Evolutionary conservation across 371 early-diverging fungal genomes (phyloP).

Genomic region (Dentiscutata heterogama): DNA sequence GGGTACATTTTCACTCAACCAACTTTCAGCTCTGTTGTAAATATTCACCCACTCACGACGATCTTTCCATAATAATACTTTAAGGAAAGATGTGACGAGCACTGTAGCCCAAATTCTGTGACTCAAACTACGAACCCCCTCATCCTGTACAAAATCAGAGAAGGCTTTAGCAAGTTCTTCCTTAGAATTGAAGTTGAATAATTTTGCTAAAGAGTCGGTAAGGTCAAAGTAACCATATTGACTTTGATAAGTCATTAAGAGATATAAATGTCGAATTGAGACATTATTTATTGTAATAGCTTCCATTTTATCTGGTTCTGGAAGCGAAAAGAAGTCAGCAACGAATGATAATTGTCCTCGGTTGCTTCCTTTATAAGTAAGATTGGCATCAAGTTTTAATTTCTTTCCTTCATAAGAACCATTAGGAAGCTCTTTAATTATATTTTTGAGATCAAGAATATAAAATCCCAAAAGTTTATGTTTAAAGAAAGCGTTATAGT

Average conservation of each 20-base stretch:
- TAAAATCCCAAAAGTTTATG: constrained; percentile 76
- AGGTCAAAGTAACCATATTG: constrained; percentile 41
- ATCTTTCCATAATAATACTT: constrained; percentile 31
- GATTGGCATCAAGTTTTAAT: not conserved
- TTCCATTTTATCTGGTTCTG: not conserved
- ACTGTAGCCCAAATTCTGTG: not conserved
- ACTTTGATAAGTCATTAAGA: constrained; percentile 25
- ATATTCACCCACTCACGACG: constrained; percentile 11
- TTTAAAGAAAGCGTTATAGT: constrained; percentile 71
- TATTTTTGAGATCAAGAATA: constrained; percentile 44
- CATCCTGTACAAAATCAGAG: not conserved
- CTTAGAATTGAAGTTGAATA: constrained; percentile 23
- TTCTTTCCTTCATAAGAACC: constrained; percentile 31
- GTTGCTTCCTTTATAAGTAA: constrained; percentile 2
- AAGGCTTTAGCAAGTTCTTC: constrained; percentile 18
- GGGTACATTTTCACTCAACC: constrained; percentile 15
- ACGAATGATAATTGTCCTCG: constrained; percentile 24
- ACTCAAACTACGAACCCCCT: not conserved
- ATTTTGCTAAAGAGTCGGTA: not conserved
- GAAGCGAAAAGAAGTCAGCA: constrained; percentile 20
- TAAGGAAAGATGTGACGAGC: constrained; percentile 37
- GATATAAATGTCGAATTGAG: constrained; percentile 9
- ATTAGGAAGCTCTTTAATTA: constrained; percentile 9
- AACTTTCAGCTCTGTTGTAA: constrained; percentile 14
- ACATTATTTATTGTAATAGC: not conserved